These are phyloP conservation scores for Colletotrichum sublineola DNA, from an alignment of 2,329 filamentous ascomycete species.

Conservation along the genomic window DNA sequence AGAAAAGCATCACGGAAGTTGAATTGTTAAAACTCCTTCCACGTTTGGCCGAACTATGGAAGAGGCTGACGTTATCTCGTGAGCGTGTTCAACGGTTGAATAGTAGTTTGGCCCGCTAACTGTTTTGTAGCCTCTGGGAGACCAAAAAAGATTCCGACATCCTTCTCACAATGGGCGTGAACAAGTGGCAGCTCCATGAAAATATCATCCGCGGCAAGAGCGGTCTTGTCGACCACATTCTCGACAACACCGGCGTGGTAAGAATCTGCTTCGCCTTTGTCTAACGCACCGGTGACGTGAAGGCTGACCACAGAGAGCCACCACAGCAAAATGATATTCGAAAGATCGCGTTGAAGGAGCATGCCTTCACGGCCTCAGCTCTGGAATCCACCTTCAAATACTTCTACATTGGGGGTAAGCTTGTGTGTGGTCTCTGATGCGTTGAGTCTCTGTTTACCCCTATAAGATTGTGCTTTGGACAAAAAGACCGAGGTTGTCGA, in stretches of 20 bases:
- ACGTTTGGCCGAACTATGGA: neutral
- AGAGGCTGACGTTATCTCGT: slow-evolving; percentile 1
- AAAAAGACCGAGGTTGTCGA: slow-evolving; percentile 8
- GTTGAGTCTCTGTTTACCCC: neutral
- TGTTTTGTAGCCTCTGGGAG: slow-evolving; percentile 12
- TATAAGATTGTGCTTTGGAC: neutral
- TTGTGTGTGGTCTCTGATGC: too few relatives aligned
- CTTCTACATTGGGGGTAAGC: slow-evolving; percentile 20
- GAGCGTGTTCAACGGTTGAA: neutral
- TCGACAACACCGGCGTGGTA: neutral
- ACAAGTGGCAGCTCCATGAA: slow-evolving; percentile 25
- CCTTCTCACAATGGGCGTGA: slow-evolving; percentile 3
- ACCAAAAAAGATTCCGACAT: neutral
- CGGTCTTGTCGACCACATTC: slow-evolving; percentile 1
- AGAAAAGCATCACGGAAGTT: too few relatives aligned
- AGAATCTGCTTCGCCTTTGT: neutral
- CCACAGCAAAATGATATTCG: slow-evolving; percentile 5
- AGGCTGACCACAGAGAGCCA: neutral
- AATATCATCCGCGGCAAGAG: slow-evolving; percentile 16
- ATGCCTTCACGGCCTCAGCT: slow-evolving; percentile 1
- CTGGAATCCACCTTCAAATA: slow-evolving; percentile 15
- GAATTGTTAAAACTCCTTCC: too few relatives aligned
- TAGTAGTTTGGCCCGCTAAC: neutral
- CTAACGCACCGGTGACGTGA: neutral
- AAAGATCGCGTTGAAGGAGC: slow-evolving; percentile 19